These are phyloP conservation scores for Cercospora janseana DNA, from an alignment of 2,329 filamentous ascomycete genomes.

Conservation along the genomic window DNA sequence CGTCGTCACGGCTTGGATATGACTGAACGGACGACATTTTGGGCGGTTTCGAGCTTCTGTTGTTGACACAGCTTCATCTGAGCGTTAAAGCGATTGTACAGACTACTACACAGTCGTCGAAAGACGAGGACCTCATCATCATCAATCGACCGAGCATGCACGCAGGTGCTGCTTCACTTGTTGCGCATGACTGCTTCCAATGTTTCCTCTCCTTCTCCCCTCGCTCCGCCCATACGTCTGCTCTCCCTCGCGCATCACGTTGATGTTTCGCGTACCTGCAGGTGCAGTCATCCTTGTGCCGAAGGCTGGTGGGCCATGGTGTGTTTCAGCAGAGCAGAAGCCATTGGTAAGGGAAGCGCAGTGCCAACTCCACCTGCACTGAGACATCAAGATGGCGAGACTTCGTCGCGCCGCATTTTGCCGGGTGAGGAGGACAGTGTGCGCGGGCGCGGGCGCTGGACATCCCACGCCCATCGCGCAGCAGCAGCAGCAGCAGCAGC, in stretches of 20 bases:
- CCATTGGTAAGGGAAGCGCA: background rate
- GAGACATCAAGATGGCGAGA: slow-evolving; percentile 5
- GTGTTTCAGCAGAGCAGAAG: background rate
- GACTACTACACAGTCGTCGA: slow-evolving; percentile 23
- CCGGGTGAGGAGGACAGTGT: background rate
- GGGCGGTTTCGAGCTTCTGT: slow-evolving; percentile 17
- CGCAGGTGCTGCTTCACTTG: slow-evolving; percentile 7
- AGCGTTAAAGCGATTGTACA: slow-evolving; percentile 25
- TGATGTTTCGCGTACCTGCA: slow-evolving; percentile 23
- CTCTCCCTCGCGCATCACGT: background rate
- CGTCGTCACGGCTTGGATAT: slow-evolving; percentile 2
- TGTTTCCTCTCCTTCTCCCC: background rate
- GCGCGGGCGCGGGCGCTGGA: background rate
- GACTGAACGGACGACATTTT: slow-evolving; percentile 5
- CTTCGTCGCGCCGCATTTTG: background rate
- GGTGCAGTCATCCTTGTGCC: slow-evolving; percentile 20
- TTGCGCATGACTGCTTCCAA: background rate
- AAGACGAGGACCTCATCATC: slow-evolving; percentile 9
- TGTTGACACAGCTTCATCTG: slow-evolving; percentile 18
- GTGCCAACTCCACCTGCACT: background rate
- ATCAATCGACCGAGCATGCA: slow-evolving; percentile 13
- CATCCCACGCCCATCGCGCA: background rate
- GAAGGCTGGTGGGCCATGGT: slow-evolving; percentile 13
- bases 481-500: background rate
- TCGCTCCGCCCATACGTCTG: background rate